These are phyloP conservation scores for Cryptococcus sp. DNA, from an alignment of 1,284 basidiomycete species.

Conservation along the genomic window DNA sequence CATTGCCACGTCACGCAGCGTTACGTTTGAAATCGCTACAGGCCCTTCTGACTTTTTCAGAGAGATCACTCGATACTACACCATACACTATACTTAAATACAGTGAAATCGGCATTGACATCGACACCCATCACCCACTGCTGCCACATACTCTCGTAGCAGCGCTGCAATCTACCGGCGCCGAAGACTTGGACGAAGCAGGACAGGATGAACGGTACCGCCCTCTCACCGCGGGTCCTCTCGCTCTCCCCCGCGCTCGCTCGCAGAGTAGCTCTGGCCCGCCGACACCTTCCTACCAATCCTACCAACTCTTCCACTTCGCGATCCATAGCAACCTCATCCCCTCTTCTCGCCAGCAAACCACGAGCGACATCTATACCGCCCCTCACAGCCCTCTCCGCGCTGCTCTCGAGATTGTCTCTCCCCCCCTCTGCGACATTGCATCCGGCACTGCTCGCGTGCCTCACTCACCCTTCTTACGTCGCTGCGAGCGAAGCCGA, in stretches of 20 bases:
- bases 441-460: conserved; percentile 38
- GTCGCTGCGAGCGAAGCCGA: not conserved
- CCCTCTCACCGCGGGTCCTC: not conserved
- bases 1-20: not conserved
- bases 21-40: not conserved
- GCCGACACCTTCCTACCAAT: conserved; percentile 8
- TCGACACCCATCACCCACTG: no score
- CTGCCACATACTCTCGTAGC: no score
- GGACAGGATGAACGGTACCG: no score
- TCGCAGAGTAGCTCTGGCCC: conserved; percentile 25
- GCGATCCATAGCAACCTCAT: conserved; percentile 6
- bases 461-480: conserved; percentile 75
- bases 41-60: conserved; percentile 3
- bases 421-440: conserved; percentile 34
- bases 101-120: no score
- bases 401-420: conserved; percentile 45
- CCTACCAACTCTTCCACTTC: not conserved
- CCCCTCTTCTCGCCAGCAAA: conserved; percentile 3
- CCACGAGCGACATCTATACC: conserved; percentile 3
- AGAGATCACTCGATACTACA: not conserved
- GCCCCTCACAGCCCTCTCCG: conserved; percentile 38
- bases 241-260: conserved; percentile 28
- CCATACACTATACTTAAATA: no score
- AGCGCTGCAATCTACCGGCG: no score
- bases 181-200: no score